Base-by-base conservation (phyloP, 2,329 filamentous ascomycete species). In the Neofusicoccum kwambonambiense region DNA sequence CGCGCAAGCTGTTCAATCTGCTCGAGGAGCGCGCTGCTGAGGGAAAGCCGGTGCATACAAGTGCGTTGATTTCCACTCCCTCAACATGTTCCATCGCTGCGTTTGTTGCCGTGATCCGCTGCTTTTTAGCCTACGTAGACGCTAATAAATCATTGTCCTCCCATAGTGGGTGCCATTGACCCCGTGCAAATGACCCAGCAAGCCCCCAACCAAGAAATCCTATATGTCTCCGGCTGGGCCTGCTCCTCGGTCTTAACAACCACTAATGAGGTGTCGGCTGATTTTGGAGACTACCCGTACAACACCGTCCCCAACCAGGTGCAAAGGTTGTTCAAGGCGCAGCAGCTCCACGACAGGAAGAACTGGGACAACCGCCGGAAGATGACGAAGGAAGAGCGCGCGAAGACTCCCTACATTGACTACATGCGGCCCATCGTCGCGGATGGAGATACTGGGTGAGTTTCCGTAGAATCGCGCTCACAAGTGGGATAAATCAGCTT, bases 141-240 rank as follows among this genome's bases (percentile, higher is more conserved):
- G 45, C 60, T 63, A 31, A 51, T 51, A 19, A 5, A 62, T 49
- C n/a, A 12, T n/a, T 45, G 42, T 19, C 22, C 22, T 9, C 22
- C 19, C 64, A 35, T 67, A 94, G 91, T 99, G 90, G 95, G 95
- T 71, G 95, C 93, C 66, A 96, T 99, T 79, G 95, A 99, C 75
- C 95, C 95, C n/a, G 89, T 98, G 11, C 95, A 99, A 81, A 98
- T 99, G 95, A 97, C 95, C 56, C 95, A 99, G 78, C 95, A 98
- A 82, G 95, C 95, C 15, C 87, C 91, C 5, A 91, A 98, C 80
- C 95, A 98, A 76, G 94, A 99, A 77, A 91, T 97, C 17, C 85
- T 99, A 51, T 99, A 99, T 79, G 84, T 99, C 68, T 97, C 93
- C 0, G 95, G 95, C 67, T 99, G 95, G 95, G 95, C 95, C 4